Percentiles rank a stretch among this genome's conserved stretches.
phyloP scores from a whole-genome alignment of 1,139 yeast species.

The Blastobotrys raffinosifermentans region DNA sequence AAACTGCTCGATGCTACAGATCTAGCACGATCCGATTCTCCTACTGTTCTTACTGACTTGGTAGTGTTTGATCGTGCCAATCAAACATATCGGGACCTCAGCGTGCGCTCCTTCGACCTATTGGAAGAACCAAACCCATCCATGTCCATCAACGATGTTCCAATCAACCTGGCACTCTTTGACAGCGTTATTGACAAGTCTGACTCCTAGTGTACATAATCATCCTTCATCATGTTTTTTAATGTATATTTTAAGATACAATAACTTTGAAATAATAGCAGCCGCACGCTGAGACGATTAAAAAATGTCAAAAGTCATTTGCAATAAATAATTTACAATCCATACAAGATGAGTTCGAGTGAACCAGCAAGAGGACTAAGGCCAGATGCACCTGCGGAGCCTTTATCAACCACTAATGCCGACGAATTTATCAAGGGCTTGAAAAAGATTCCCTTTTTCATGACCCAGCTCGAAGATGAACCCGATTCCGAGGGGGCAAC shows the following conservation, averaged over 20 bases:
- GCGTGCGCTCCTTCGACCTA: slow-evolving; percentile 51
- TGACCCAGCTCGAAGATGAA: slow-evolving; percentile 80
- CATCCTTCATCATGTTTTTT: slow-evolving; percentile 1
- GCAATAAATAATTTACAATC: slow-evolving; percentile 37
- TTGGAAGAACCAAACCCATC: slow-evolving; percentile 60
- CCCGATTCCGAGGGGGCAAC: slow-evolving; percentile 73
- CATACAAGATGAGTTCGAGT: not conserved
- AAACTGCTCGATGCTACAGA: not conserved
- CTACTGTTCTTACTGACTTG: slow-evolving; percentile 27
- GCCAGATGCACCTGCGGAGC: not conserved
- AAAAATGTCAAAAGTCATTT: no score
- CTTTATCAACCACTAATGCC: slow-evolving; percentile 35
- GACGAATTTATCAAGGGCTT: slow-evolving; percentile 77
- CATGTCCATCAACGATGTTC: slow-evolving; percentile 53
- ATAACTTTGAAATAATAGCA: no score
- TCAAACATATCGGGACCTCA: slow-evolving; percentile 34
- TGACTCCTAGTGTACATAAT: slow-evolving; percentile 44
- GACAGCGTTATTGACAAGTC: slow-evolving; percentile 66
- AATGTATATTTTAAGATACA: not conserved
- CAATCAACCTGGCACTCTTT: slow-evolving; percentile 66
- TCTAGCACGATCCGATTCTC: not conserved
- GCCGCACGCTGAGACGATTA: no score
- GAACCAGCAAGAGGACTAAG: no score
- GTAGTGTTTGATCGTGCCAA: slow-evolving; percentile 32
- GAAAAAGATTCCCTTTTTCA: slow-evolving; percentile 85